Evolutionary conservation across 139 green algal genomes (phyloP).

Genomic region (Chlorella sp.): DNA sequence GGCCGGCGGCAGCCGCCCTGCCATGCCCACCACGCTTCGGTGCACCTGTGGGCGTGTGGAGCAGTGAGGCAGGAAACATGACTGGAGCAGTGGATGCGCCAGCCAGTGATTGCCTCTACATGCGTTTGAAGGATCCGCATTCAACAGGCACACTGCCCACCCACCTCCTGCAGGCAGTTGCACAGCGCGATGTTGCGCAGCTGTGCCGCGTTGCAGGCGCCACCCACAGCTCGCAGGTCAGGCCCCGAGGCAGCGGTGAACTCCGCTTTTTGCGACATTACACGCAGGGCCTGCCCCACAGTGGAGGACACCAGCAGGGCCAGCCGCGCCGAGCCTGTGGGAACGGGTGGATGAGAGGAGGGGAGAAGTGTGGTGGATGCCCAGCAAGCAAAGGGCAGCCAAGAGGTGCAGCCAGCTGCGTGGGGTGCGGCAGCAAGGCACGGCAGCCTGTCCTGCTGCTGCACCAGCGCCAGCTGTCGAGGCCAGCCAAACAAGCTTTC

Average conservation of each 20-base stretch:
- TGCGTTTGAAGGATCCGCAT: too few species aligned
- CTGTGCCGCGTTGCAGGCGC: constrained; percentile 67
- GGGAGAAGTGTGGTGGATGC: too few species aligned
- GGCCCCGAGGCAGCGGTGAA: constrained; percentile 79
- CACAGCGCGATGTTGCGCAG: constrained; percentile 87
- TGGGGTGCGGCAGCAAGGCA: too few species aligned
- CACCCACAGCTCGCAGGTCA: constrained; percentile 66
- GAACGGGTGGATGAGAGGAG: not conserved
- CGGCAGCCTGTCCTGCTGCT: too few species aligned
- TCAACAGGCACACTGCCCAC: not conserved
- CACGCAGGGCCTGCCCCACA: constrained; percentile 61
- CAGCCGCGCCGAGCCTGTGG: constrained; percentile 53
- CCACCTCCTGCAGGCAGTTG: constrained; percentile 73
- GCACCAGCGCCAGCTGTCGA: not conserved
- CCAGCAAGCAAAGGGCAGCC: not conserved
- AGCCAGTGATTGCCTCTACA: too few species aligned
- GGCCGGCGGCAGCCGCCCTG: constrained; percentile 54
- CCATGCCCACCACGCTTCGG: constrained; percentile 60
- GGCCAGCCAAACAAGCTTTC: not conserved
- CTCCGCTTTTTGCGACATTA: constrained; percentile 69
- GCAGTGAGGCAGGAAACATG: too few species aligned
- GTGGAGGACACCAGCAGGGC: constrained; percentile 47
- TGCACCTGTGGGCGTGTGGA: constrained; percentile 78
- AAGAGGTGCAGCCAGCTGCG: not conserved
- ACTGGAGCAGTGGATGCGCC: too few species aligned